phyloP scores from a whole-genome alignment of 306 rosid genomes.

The Cucurbita ficifolia region DNA sequence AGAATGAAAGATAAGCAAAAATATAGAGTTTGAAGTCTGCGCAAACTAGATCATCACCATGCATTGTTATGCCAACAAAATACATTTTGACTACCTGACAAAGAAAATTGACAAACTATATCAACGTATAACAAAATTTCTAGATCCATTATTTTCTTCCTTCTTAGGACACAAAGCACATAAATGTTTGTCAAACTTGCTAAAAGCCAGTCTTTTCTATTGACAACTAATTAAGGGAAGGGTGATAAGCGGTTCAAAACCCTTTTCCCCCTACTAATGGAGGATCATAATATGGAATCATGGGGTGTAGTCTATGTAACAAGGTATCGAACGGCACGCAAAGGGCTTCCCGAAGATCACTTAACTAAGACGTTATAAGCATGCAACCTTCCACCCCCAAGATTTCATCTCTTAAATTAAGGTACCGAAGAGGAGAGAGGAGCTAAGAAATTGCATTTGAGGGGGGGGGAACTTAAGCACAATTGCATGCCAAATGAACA shows the following conservation, averaged over 20 bases:
- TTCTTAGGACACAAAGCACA: background rate
- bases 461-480: background rate
- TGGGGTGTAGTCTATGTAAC: background rate
- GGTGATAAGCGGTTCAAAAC: background rate
- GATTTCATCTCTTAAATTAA: background rate
- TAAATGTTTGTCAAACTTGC: background rate
- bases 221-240: background rate
- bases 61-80: background rate
- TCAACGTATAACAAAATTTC: background rate
- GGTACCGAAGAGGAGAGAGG: background rate
- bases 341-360: background rate
- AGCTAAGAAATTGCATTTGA: background rate
- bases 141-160: background rate
- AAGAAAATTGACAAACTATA: background rate
- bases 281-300: background rate
- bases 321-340: background rate
- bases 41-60: background rate
- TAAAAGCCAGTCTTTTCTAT: background rate
- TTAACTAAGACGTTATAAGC: background rate
- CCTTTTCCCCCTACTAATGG: background rate
- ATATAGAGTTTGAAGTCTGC: background rate
- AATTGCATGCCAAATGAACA: background rate
- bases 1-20: background rate
- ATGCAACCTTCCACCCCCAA: background rate
- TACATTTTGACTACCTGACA: background rate